Percentiles rank a stretch among this genome's conserved stretches.
phyloP scores from a whole-genome alignment of 352 stramenopile species.

The Hyaloperonospora arabidopsidis region DNA sequence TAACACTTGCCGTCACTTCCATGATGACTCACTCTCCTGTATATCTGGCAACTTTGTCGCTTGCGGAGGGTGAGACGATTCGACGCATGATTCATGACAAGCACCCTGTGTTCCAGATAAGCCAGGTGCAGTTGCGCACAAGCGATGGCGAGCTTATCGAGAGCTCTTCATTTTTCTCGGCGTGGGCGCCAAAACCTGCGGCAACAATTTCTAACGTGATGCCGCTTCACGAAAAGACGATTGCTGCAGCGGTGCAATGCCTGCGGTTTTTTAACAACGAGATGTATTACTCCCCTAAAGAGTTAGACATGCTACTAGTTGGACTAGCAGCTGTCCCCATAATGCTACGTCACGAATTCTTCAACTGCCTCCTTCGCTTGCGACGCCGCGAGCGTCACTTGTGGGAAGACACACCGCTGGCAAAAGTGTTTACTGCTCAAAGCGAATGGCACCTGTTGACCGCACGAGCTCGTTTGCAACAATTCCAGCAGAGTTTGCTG shows the following conservation, averaged over 20 bases:
- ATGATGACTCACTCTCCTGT: slow-evolving; percentile 39
- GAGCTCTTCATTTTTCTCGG: slow-evolving; percentile 62
- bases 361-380: slow-evolving; percentile 79
- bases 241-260: slow-evolving; percentile 71
- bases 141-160: slow-evolving; percentile 77
- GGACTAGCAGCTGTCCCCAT: slow-evolving; percentile 57
- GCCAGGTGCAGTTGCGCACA: slow-evolving; percentile 63
- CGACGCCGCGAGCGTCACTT: slow-evolving; percentile 92
- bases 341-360: slow-evolving; percentile 76
- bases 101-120: slow-evolving; percentile 64
- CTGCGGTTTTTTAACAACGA: slow-evolving; percentile 98
- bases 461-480: slow-evolving; percentile 71
- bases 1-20: slow-evolving; percentile 40
- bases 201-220: slow-evolving; percentile 5
- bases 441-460: slow-evolving; percentile 94
- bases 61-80: slow-evolving; percentile 96
- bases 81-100: slow-evolving; percentile 92
- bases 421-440: slow-evolving; percentile 94
- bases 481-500: slow-evolving; percentile 75
- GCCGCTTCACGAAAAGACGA: slow-evolving; percentile 22
- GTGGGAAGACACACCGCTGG: slow-evolving; percentile 91
- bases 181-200: slow-evolving; percentile 28
- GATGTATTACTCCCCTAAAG: slow-evolving; percentile 93
- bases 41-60: slow-evolving; percentile 92
- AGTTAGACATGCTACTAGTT: slow-evolving; percentile 89